Conservation (phyloP, 1,284 basidiomycete genomes). For the Ganoderma multipileum region DNA sequence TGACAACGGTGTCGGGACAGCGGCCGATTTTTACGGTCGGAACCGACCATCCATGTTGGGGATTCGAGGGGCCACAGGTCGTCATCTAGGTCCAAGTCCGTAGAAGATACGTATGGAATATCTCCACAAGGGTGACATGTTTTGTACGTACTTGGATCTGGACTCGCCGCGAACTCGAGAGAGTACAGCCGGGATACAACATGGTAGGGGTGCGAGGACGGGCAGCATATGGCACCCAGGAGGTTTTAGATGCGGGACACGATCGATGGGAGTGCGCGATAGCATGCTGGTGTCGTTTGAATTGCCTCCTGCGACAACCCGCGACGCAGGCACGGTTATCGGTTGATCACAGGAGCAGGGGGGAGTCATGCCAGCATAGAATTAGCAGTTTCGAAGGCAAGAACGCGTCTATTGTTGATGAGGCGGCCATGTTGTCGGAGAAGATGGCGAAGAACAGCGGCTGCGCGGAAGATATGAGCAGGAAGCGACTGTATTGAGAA, state of each 20-base stretch:
- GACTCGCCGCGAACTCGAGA: conserved; percentile 13
- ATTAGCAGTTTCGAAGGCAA: not conserved
- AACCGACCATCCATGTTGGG: conserved; percentile 22
- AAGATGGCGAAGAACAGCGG: not conserved
- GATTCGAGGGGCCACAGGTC: conserved; percentile 16
- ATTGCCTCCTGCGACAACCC: conserved; percentile 27
- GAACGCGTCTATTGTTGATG: conserved; percentile 12
- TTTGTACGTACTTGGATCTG: conserved; percentile 29
- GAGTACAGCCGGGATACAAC: conserved; percentile 12
- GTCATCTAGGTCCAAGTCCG: conserved; percentile 21
- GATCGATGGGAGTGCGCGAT: conserved; percentile 23
- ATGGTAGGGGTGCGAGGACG: conserved; percentile 11
- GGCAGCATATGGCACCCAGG: conserved; percentile 25
- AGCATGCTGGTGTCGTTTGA: conserved; percentile 18
- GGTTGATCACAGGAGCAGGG: conserved; percentile 22
- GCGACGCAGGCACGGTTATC: conserved; percentile 29
- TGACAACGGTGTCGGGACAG: conserved; percentile 6
- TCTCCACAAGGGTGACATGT: conserved; percentile 17
- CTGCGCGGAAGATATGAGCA: not conserved
- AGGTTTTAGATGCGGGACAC: conserved; percentile 23
- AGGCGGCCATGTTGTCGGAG: conserved; percentile 10
- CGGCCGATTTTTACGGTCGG: conserved; percentile 11
- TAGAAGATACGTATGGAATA: conserved; percentile 17
- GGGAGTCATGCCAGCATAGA: conserved; percentile 12
- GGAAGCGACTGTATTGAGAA: not conserved